Evolutionary conservation across 352 stramenopile species (phyloP).

Genomic region (Pythium volutum): DNA sequence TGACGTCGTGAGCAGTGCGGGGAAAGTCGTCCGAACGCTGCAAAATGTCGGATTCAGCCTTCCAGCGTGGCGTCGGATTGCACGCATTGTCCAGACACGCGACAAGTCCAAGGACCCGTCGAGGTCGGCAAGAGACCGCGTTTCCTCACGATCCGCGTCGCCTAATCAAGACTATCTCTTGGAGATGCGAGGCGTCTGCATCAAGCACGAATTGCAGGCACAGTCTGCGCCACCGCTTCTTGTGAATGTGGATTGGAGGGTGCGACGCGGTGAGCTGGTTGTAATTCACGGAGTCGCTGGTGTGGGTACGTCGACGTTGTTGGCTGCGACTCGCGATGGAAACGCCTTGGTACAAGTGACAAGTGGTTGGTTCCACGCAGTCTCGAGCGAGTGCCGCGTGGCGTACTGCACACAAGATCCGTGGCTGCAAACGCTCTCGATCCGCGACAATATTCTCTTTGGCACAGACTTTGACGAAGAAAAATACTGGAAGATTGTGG

Average conservation of each 20-base stretch:
- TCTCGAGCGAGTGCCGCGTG: slow-evolving; percentile 3
- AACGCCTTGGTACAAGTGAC: no score
- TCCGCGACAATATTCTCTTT: slow-evolving; percentile 92
- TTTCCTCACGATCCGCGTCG: no score
- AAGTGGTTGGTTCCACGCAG: no score
- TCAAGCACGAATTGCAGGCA: neutral
- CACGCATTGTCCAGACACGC: no score
- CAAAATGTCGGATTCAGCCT: no score
- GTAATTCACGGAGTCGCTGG: slow-evolving; percentile 9
- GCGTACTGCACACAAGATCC: slow-evolving; percentile 68
- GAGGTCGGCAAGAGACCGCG: no score
- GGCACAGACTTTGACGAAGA: slow-evolving; percentile 37
- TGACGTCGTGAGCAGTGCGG: no score
- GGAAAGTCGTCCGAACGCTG: no score
- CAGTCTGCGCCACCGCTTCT: neutral
- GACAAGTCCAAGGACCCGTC: no score
- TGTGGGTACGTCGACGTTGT: slow-evolving; percentile 6
- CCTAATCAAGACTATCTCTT: no score
- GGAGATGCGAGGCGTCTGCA: slow-evolving; percentile 1
- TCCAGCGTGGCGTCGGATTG: no score
- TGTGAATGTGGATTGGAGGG: neutral
- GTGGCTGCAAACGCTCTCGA: slow-evolving; percentile 90
- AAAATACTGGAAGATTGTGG: slow-evolving; percentile 39
- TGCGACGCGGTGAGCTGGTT: slow-evolving; percentile 6
- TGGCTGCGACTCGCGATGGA: neutral